Base-by-base conservation (phyloP, 1,284 basidiomycete species). In the Sphaerobolus stellatus region DNA sequence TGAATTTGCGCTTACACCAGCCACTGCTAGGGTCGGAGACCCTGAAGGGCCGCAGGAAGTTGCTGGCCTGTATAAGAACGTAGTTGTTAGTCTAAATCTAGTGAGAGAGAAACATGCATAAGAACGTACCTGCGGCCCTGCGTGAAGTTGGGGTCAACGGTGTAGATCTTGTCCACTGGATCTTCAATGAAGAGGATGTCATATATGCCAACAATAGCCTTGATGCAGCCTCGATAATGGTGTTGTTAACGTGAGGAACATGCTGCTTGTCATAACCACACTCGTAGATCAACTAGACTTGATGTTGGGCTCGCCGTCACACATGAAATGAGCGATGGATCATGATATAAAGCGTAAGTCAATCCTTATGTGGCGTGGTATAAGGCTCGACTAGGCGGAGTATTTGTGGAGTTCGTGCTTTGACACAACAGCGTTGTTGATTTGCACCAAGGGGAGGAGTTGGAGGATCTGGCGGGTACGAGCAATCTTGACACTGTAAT, bases 271-370 rank as follows among this genome's bases (percentile, higher is more conserved):
- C 97, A 74, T 98, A 98, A 58, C 97, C 97, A 65, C 97, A 93
- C 86, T 99, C 99, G 89, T 99, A 99, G 78, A 99, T 88, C 61
- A 99, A 80, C 75, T 98, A 95, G 94, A 87, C 78, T 98, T 98
- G 68, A 98, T 79, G 81, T 98, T 98, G 58, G 94, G 91, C 73
- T 95, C 92, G 73, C 92, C 87, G 64, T 64, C 64, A 33, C 33
- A 22, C 14, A 25, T 38, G 22, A 47, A 43, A 6, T 51, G 16
- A 14, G 30, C 30, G 22, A 24, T 11, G 18, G 14, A 29, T 20
- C 16, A 20, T n/a, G 2, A 29, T 2, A 46, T 28, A 2, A 25
- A 25, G 43, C 27, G 25, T 54, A 34, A 77, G 87, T 49, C 64
- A 92, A 86, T 94, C 94, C 72, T 96, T n/a, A n/a, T n/a, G n/a